These are phyloP conservation scores for Circinella minor DNA, from an alignment of 371 early-diverging fungal genomes.

Conservation along the genomic window DNA sequence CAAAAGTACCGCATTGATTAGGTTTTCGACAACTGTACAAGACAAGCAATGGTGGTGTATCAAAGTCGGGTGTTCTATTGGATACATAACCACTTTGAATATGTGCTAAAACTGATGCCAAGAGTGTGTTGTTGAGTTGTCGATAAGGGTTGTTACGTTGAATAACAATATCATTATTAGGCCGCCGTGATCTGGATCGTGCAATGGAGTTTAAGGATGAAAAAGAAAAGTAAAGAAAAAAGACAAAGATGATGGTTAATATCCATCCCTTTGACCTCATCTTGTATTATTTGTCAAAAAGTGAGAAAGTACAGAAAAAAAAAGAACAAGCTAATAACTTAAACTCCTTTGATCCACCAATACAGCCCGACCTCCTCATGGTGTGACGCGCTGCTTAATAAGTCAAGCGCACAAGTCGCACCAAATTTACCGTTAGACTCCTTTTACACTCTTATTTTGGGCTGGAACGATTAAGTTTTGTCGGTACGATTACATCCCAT, in stretches of 20 bases:
- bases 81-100: slow-evolving; percentile 44
- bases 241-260: slow-evolving; percentile 14
- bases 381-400: too few relatives aligned
- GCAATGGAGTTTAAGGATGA: slow-evolving; percentile 17
- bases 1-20: slow-evolving; percentile 33
- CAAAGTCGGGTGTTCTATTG: slow-evolving; percentile 46
- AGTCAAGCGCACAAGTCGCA: too few relatives aligned
- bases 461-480: too few relatives aligned
- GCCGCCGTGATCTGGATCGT: slow-evolving; percentile 3
- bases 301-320: neutral
- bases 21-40: slow-evolving; percentile 29
- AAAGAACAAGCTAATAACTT: neutral
- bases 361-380: too few relatives aligned
- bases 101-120: slow-evolving; percentile 42
- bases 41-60: slow-evolving; percentile 46
- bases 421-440: too few relatives aligned
- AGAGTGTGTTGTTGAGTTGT: slow-evolving; percentile 15
- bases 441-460: too few relatives aligned
- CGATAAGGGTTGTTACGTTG: slow-evolving; percentile 18
- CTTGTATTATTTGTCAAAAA: slow-evolving; percentile 39
- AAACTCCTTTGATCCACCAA: too few relatives aligned
- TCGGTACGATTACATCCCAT: too few relatives aligned
- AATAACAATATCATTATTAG: slow-evolving; percentile 14
- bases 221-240: slow-evolving; percentile 19
- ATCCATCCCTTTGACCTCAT: slow-evolving; percentile 24